Evolutionary conservation across 768 basidiomycete species (phyloP), one percentile per base, ranked within the genome.

Genomic region (Suillus spraguei): DNA sequence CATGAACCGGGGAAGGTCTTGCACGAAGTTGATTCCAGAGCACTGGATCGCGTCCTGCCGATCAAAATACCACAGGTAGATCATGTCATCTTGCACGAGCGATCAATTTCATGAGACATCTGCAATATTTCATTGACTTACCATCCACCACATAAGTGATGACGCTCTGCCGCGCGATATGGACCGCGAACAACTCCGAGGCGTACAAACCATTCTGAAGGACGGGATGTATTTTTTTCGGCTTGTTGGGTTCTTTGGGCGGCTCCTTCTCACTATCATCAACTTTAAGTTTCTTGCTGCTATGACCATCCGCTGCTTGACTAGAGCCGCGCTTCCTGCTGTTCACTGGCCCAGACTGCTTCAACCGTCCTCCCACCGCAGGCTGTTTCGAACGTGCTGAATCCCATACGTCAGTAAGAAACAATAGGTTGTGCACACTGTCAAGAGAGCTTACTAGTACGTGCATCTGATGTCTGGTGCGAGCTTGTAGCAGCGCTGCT

Each of bases 1-100:
- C 5, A 68, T 55, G 4, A 68, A 68, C 2, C 56, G 63, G 0
- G 66, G 63, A n/a, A 67, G 63, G 17, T 66, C 68, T 17, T 66
- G 39, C 11, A 69, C 54, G 42, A 64, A 61, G n/a, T 69, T 68
- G 17, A 68, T 38, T 0, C 32, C 56, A n/a, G 64, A 61, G 39
- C 63, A 66, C 24, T 64, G 63, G 22, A 67, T 67, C 0, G 46
- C 16, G 11, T 16, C 28, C n/a, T 61, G 46, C 6, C 47, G 49
- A 50, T 63, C 63, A 35, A 61, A 63, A 16, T 22, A 46, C 61
- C 60, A 50, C 24, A 53, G 1, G 36, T 63, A 63, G 16, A 63
- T n/a, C 8, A 61, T 5, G 14, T 63, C 65, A 6, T 42, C 65
- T 63, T 36, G 28, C 6, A 44, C 16, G 10, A 38, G 22, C 22